These are phyloP conservation scores for Borovskyia barvae DNA, from an alignment of 208 protist genomes.

Conservation along the genomic window DNA sequence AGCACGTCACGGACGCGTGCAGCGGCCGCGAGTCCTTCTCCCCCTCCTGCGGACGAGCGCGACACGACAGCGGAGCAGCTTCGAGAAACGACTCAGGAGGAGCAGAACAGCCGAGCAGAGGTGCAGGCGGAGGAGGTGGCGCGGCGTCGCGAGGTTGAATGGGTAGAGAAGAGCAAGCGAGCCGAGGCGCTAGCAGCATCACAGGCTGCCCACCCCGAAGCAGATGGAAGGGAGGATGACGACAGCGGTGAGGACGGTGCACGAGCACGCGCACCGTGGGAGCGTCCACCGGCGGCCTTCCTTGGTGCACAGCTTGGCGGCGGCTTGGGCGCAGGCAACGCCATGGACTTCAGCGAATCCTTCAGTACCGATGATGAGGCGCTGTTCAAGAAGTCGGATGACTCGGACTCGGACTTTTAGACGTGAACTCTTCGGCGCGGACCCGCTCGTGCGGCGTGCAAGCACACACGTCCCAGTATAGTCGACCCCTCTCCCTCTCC, in stretches of 20 bases:
- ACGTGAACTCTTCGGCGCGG: too few relatives aligned
- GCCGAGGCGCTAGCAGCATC: too few relatives aligned
- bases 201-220: too few relatives aligned
- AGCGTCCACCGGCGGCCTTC: conserved; percentile 2
- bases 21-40: not conserved
- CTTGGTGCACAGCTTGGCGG: conserved; percentile 3
- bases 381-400: conserved; percentile 25
- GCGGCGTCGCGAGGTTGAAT: conserved; percentile 44
- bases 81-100: not conserved
- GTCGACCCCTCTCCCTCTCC: too few relatives aligned
- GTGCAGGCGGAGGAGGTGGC: conserved; percentile 21
- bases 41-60: not conserved
- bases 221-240: too few relatives aligned
- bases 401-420: conserved; percentile 33
- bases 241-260: conserved; percentile 11
- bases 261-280: conserved; percentile 12
- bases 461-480: too few relatives aligned
- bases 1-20: not conserved
- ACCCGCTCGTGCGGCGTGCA: too few relatives aligned
- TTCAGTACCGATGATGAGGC: conserved; percentile 32
- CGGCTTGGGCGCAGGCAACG: conserved; percentile 1
- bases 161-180: conserved; percentile 53
- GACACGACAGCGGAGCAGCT: not conserved
- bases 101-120: not conserved
- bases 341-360: conserved; percentile 5